Evolutionary conservation across 1,284 basidiomycete species (phyloP), one percentile per base, ranked within the genome.

Genomic region (Ustilago curta): DNA sequence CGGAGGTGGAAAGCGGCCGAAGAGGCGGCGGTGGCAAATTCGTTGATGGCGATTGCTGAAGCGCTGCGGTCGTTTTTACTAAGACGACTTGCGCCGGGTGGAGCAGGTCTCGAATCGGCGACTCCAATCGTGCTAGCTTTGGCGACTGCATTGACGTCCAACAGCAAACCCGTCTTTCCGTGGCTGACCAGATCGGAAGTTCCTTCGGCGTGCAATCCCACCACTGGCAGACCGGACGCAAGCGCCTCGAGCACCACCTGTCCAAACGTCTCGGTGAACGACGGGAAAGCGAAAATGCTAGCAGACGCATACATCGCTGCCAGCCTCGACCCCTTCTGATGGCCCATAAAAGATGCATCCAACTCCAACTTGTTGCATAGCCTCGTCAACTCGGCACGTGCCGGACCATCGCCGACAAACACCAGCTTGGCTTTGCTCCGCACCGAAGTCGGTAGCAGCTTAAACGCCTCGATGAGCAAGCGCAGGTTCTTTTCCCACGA

Each of bases 401-500:
- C 88, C 0, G 89, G 88, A 0, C 89, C 89, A 61, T 89, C 88
- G 7, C 89, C 89, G 21, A 89, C 88, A 45, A 89, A 87, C 4
- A 89, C 87, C 23, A 89, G 86, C 70, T 88, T 88, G 23, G 87
- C 87, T 35, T 73, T 73, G 84, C 39, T 25, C 55, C 59, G 59
- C 68, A 63, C 58, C 60, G 79, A 19, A 56, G 50, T 55, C 1
- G 81, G 77, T 4, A 88, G 80, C 6, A 83, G 66, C 6, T 79
- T 74, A 76, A 88, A 88, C 1, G 88, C 87, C 52, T 87, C 85
- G 51, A 89, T 86, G 6, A 89, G 84, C 7, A 89, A 85, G n/a
- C 87, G 84, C 3, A 89, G 86, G 77, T 89, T 89, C 84, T 89
- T 89, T 81, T 89, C 89, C 87, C 88, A 89, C 3, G 87, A 88